Base-by-base conservation (phyloP, 208 protist genomes). In the Sergeia podlipaevii region DNA sequence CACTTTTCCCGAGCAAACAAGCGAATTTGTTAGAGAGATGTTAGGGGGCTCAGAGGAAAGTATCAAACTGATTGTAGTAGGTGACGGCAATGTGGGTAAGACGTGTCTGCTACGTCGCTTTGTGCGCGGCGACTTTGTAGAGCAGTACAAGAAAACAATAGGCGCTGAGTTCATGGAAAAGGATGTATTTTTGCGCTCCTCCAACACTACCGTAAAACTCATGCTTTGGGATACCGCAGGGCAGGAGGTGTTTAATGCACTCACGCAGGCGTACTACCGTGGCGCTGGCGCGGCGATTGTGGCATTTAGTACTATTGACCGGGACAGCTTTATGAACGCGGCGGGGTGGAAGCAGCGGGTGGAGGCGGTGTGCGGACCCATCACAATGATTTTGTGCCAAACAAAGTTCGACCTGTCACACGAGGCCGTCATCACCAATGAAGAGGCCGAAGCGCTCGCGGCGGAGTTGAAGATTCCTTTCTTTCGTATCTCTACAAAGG, bases 191-290 rank as follows among this genome's bases (percentile, higher is more conserved):
- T 28, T 93, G 28, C 66, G 72, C 8, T 44, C 70, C 15, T 64
- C 59, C 7, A 70, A 82, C 33, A 75, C 78, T 2, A 74, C 65
- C n/a, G 76, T 97, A 41, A 85, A 86, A 45, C 69, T 97, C 15
- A 91, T 96, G 80, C 77, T 98, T 11, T 98, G 96, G 94, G 96
- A 98, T 68, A 98, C 92, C 1, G 92, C 96, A 4, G 96, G 96
- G 10, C 88, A 97, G 50, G 91, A 97, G 59, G 85, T 93, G 58
- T 97, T 96, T 50, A 96, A 93, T 37, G 70, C 81, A 8, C 70
- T 98, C n/a, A 96, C 90, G 8, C 77, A 84, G 58, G 74, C 68
- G n/a, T 97, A 97, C 74, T 97, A 97, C 71, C 85, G 85, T 37
- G 90, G 88, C 32, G 76, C 91, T 4, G 80, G 73, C 18, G 88